Evolutionary conservation across 176 grass and related monocot species (phyloP), one percentile per base, ranked within the genome.

Genomic region (Aechmea fasciata): DNA sequence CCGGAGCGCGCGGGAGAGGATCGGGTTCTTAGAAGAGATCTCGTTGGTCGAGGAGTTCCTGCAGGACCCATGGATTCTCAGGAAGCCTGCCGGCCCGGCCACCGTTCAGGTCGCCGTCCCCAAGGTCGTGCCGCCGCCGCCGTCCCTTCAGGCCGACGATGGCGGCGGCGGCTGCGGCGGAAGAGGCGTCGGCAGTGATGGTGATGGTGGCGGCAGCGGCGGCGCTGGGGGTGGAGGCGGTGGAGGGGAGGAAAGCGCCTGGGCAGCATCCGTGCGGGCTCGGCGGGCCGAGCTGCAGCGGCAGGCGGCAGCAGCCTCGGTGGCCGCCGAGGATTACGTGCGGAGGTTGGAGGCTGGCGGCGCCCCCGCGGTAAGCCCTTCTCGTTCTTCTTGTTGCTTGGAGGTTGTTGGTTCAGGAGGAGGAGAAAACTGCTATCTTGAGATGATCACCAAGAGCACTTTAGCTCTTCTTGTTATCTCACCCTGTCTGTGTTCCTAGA

Each of bases 51-150:
- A 83, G 79, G 82, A 78, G 12, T 92, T 92, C 79, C 72, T 92
- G 50, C 70, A 70, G 76, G 79, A 92, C 79, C 89, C 89, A 71
- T 92, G 89, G 82, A 74, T 82, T 19, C 72, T 88, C 20, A 68
- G 85, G 17, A 63, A 72, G 47, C 50, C 23, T 11, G 62, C 9
- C 3, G 57, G 5, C 15, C 51, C 25, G 12, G 68, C 24, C 6
- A 78, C 72, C 53, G 89, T 92, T 65, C 85, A 85, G 89, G 89
- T 92, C 19, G 79, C 81, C 76, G 89, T 88, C 54, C 89, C 89
- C 70, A 69, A 77, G 10, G 55, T 92, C 67, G 77, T 73, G 73
- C 63, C 51, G 6, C 71, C 64, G 11, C 63, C 24, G 24, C 33
- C 33, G 33, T 41, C 3, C 33, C 33, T 41, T 41, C 33, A 41